Base-by-base conservation (phyloP, 345 rosid species). In the Murraya koenigii region DNA sequence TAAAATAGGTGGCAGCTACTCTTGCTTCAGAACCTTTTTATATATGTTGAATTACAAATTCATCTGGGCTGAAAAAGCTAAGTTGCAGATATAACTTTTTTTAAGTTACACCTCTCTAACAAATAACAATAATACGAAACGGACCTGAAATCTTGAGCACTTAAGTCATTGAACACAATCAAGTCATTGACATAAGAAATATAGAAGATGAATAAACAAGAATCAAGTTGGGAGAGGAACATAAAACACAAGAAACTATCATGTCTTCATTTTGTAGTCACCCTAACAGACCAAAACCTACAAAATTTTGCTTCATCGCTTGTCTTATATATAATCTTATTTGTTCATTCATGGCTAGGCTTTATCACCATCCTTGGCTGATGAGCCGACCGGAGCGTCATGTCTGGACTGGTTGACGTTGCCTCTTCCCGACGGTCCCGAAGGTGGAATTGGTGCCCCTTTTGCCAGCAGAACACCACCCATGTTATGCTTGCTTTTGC, bases 341-440 rank as follows among this genome's bases (percentile, higher is more conserved):
- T 44, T 52, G 8, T 15, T 19, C 56, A 17, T 52, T 20, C 44
- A 35, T 22, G 47, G 47, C 47, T 36, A 4, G 7, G 47, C 28
- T 35, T 65, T 36, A 65, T n/a, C 47, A 36, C 44, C 17, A 36
- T 35, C 38, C 26, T 0, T 47, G 35, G 25, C 36, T 1, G 64
- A 23, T 1, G 64, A 23, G 52, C 49, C 55, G 5, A 13, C 22
- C 32, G 33, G 33, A 23, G 55, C 33, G 49, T 17, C 49, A 1
- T 44, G 49, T 13, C 13, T 44, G 49, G 17, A 3, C 1, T 44
- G 49, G 49, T 44, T 44, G 49, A 44, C 17, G 52, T 86, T 79
- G 78, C 83, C 83, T 69, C 82, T 68, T 70, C 32, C 47, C 3
- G 86, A 86, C 14, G 88, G 88, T 30, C 78, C 83, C 6, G 86